phyloP scores from a whole-genome alignment of 176 grass and related monocot genomes.

The Aegilops sharonensis region DNA sequence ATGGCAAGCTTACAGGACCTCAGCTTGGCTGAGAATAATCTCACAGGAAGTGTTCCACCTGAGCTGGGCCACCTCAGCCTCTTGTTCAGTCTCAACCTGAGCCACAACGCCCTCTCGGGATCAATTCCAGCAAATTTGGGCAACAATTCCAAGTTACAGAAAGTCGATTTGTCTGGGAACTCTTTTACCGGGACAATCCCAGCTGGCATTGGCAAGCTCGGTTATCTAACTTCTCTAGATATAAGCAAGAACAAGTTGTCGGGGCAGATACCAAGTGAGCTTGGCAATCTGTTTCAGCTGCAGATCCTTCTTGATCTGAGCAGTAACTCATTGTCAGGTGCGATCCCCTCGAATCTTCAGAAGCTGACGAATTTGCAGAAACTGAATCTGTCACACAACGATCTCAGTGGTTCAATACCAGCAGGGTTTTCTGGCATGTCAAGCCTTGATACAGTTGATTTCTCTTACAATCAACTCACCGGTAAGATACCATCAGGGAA shows the following conservation, averaged over 20 bases:
- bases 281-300: slow-evolving; percentile 61
- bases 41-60: slow-evolving; percentile 53
- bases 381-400: slow-evolving; percentile 80
- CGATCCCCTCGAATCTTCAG: slow-evolving; percentile 59
- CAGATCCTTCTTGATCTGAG: slow-evolving; percentile 88
- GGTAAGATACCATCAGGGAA: slow-evolving; percentile 60
- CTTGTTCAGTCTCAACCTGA: slow-evolving; percentile 74
- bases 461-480: slow-evolving; percentile 80
- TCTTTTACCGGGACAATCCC: slow-evolving; percentile 46
- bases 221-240: slow-evolving; percentile 50
- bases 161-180: slow-evolving; percentile 70
- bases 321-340: slow-evolving; percentile 66
- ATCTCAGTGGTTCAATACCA: slow-evolving; percentile 65
- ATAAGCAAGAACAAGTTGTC: slow-evolving; percentile 68
- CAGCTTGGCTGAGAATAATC: slow-evolving; percentile 57
- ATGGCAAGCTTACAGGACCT: slow-evolving; percentile 57
- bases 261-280: slow-evolving; percentile 64
- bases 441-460: slow-evolving; percentile 82
- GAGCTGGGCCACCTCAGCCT: slow-evolving; percentile 46
- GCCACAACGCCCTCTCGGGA: slow-evolving; percentile 55
- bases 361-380: slow-evolving; percentile 49
- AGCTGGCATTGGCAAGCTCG: slow-evolving; percentile 30
- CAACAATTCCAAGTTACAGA: slow-evolving; percentile 25
- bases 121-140: slow-evolving; percentile 47
- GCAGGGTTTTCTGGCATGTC: slow-evolving; percentile 46